Percentiles rank a stretch among this genome's conserved stretches.
phyloP scores from a whole-genome alignment of 2,329 filamentous ascomycete genomes.

The Ophiostoma tasmaniense region DNA sequence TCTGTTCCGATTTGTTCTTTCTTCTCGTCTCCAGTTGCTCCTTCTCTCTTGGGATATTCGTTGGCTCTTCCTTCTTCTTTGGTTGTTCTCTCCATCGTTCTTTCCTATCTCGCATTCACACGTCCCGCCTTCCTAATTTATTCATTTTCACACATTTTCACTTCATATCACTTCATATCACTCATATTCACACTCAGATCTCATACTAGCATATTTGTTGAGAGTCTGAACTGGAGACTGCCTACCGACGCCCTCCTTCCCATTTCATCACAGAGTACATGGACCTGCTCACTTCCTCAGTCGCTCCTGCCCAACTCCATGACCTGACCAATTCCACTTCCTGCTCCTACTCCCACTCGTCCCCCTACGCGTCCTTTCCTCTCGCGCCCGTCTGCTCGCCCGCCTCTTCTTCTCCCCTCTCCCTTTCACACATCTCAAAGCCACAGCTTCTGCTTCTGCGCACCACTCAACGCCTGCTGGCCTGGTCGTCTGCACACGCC shows the following conservation, averaged over 20 bases:
- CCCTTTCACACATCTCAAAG: background rate
- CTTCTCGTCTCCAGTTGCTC: background rate
- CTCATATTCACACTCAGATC: background rate
- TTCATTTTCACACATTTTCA: background rate
- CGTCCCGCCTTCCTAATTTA: background rate
- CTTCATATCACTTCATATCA: too few relatives aligned
- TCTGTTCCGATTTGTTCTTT: background rate
- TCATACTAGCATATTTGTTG: background rate
- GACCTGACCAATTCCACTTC: background rate
- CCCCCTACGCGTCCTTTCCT: background rate
- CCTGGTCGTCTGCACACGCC: background rate
- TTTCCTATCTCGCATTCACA: background rate
- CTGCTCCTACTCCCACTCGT: background rate
- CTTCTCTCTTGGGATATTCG: background rate
- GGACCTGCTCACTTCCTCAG: constrained; percentile 2
- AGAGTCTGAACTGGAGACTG: background rate
- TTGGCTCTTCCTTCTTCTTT: background rate
- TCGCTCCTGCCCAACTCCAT: background rate
- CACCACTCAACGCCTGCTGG: background rate
- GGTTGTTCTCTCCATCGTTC: background rate
- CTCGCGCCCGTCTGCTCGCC: background rate
- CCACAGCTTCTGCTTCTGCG: background rate
- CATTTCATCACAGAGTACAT: constrained; percentile 1
- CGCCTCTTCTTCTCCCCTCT: background rate
- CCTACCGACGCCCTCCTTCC: background rate